phyloP scores from a whole-genome alignment of 169 alveolate genomes.

The Eimeria necatrix region DNA sequence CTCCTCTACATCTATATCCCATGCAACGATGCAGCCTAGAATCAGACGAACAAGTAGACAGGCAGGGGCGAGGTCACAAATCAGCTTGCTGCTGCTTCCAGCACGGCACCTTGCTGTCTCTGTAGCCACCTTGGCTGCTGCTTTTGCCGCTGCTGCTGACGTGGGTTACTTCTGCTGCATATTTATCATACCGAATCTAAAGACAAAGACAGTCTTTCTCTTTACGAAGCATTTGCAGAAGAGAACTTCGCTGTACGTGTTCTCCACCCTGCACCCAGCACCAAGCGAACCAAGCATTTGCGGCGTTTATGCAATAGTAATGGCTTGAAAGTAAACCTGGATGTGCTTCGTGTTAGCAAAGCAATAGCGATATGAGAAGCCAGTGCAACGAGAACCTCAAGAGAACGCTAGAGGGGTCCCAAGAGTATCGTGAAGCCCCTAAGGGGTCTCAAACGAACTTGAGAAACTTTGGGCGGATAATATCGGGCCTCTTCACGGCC shows the following conservation, averaged over 20 bases:
- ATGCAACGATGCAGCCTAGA: constrained; percentile 85
- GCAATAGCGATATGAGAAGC: neutral
- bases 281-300: too few relatives aligned
- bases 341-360: too few relatives aligned
- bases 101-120: neutral
- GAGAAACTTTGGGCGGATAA: neutral
- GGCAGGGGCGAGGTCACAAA: neutral
- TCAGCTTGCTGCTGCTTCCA: neutral
- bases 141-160: neutral
- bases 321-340: too few relatives aligned
- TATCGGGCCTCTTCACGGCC: constrained; percentile 9
- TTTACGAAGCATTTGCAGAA: constrained; percentile 83
- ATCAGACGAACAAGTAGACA: neutral
- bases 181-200: constrained; percentile 81
- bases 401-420: neutral
- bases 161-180: neutral
- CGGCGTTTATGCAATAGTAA: too few relatives aligned
- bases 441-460: neutral
- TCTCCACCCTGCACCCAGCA: constrained; percentile 81
- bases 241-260: constrained; percentile 86
- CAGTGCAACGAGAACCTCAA: neutral
- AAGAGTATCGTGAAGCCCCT: too few relatives aligned
- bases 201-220: constrained; percentile 83
- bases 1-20: constrained; percentile 86
- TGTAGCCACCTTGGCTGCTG: neutral